phyloP scores from a whole-genome alignment of 805 yeast species.

The Ogataea dorogensis region DNA sequence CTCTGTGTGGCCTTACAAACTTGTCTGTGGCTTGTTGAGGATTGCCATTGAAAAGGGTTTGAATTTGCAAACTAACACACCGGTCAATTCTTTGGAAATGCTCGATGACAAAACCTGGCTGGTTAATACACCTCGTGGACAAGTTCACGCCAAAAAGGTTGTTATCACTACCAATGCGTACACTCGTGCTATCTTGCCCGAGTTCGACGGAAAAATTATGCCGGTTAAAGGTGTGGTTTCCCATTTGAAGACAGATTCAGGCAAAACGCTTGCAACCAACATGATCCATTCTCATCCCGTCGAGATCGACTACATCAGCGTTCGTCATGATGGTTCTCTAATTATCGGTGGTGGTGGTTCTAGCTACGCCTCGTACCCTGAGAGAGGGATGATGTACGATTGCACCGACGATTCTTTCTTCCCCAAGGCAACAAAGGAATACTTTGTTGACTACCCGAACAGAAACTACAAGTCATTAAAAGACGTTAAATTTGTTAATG shows the following conservation, averaged over 20 bases:
- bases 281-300: conserved; percentile 23
- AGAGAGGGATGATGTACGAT: conserved; percentile 18
- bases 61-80: conserved; percentile 43
- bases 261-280: conserved; percentile 12
- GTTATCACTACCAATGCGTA: conserved; percentile 40
- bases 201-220: conserved; percentile 31
- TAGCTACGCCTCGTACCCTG: conserved; percentile 15
- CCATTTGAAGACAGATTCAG: conserved; percentile 24
- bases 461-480: conserved; percentile 24
- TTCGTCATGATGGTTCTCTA: conserved; percentile 37
- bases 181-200: conserved; percentile 28
- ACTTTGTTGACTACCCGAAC: conserved; percentile 32
- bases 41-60: conserved; percentile 36
- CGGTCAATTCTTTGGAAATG: conserved; percentile 31
- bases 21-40: conserved; percentile 36
- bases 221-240: conserved; percentile 38
- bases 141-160: conserved; percentile 32
- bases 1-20: conserved; percentile 45
- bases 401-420: conserved; percentile 37
- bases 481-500: conserved; percentile 30
- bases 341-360: conserved; percentile 37
- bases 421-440: conserved; percentile 24
- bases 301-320: conserved; percentile 33
- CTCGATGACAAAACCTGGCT: conserved; percentile 31
- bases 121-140: conserved; percentile 33